These are phyloP conservation scores for Wickerhamomyces queroliae DNA, from an alignment of 805 yeast genomes.

Conservation along the genomic window DNA sequence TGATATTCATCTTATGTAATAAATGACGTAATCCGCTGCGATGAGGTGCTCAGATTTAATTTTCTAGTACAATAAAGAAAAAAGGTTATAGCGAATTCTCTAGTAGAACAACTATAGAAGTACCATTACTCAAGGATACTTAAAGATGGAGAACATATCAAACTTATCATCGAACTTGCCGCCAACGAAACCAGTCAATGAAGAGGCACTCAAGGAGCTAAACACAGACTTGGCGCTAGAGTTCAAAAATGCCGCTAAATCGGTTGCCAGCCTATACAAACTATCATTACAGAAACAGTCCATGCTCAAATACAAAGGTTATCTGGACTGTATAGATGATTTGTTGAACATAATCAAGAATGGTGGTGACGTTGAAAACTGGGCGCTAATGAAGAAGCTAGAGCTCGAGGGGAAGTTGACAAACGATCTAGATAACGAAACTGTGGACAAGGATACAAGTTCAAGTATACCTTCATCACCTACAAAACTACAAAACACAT, in stretches of 20 bases:
- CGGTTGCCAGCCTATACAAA: slow-evolving; percentile 62
- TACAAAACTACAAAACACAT: neutral
- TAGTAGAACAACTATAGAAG: neutral
- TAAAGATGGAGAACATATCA: slow-evolving; percentile 53
- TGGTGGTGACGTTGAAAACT: slow-evolving; percentile 39
- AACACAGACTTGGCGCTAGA: slow-evolving; percentile 52
- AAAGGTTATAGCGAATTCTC: too few relatives aligned
- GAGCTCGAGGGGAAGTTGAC: slow-evolving; percentile 27
- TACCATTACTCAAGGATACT: neutral
- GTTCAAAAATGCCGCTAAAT: slow-evolving; percentile 65
- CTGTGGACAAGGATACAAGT: neutral
- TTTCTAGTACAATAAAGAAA: too few relatives aligned
- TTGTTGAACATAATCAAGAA: slow-evolving; percentile 35
- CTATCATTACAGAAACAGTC: slow-evolving; percentile 44
- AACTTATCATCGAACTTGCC: slow-evolving; percentile 54
- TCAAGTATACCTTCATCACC: neutral
- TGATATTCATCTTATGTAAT: too few relatives aligned
- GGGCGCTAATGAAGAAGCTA: slow-evolving; percentile 43
- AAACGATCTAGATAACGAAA: slow-evolving; percentile 1
- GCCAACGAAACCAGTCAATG: slow-evolving; percentile 41
- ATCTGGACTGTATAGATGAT: slow-evolving; percentile 57
- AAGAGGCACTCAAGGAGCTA: slow-evolving; percentile 39
- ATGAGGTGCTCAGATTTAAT: neutral
- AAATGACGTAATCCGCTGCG: neutral
- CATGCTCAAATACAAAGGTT: slow-evolving; percentile 48